These are phyloP conservation scores for Botryotinia calthae DNA, from an alignment of 2,329 filamentous ascomycete species.

Conservation along the genomic window DNA sequence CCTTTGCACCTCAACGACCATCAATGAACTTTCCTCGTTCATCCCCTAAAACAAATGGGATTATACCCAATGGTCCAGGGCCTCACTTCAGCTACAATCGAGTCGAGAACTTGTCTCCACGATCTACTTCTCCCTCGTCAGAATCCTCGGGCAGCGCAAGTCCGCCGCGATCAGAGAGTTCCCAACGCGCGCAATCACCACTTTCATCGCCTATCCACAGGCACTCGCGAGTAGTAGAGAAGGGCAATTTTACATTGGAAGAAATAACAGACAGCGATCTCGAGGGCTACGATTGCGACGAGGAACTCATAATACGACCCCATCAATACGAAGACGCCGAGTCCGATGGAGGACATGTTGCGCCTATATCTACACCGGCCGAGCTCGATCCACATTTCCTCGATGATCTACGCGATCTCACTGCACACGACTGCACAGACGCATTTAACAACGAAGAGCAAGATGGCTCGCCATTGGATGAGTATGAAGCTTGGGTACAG, in stretches of 20 bases:
- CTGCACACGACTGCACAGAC: slow-evolving; percentile 25
- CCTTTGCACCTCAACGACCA: slow-evolving; percentile 33
- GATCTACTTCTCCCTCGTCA: slow-evolving; percentile 38
- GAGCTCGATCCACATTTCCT: slow-evolving; percentile 31
- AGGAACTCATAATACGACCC: slow-evolving; percentile 36
- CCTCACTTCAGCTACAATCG: slow-evolving; percentile 39
- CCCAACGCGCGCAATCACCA: slow-evolving; percentile 25
- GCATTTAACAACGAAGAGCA: slow-evolving; percentile 4
- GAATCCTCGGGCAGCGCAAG: slow-evolving; percentile 29
- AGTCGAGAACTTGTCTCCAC: slow-evolving; percentile 43
- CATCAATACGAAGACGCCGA: slow-evolving; percentile 39
- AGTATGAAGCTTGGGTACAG: slow-evolving; percentile 33
- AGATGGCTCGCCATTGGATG: slow-evolving; percentile 25
- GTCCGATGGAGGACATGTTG: slow-evolving; percentile 30
- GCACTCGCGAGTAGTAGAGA: slow-evolving; percentile 22
- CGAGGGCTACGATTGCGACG: slow-evolving; percentile 33
- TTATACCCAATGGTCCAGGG: slow-evolving; percentile 42
- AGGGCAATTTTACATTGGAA: slow-evolving; percentile 38
- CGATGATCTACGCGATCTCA: slow-evolving; percentile 27
- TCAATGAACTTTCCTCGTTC: slow-evolving; percentile 31
- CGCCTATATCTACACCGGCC: slow-evolving; percentile 23
- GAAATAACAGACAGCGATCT: slow-evolving; percentile 36
- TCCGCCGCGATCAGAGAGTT: slow-evolving; percentile 34
- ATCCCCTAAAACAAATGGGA: slow-evolving; percentile 41
- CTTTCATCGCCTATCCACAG: slow-evolving; percentile 22